These are phyloP conservation scores for Globisporangium irregulare DNA, from an alignment of 352 stramenopile species.

Conservation along the genomic window DNA sequence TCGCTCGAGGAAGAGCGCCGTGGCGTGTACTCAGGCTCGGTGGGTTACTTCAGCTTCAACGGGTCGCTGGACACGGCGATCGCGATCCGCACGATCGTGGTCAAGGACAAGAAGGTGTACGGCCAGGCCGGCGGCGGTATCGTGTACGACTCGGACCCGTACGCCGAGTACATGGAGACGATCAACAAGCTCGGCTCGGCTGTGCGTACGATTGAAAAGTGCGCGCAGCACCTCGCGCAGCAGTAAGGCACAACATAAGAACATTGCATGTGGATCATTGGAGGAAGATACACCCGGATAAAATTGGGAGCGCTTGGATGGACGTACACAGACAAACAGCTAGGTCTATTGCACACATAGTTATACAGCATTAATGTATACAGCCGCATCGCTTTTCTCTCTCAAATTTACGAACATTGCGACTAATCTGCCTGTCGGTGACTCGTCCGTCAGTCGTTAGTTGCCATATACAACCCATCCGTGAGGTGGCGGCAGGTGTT, in stretches of 20 bases:
- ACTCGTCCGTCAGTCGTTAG: background rate
- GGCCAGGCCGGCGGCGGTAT: conserved; percentile 85
- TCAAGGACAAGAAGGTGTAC: conserved; percentile 80
- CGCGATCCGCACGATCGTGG: conserved; percentile 85
- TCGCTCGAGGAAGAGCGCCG: conserved; percentile 78
- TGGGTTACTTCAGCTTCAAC: conserved; percentile 88
- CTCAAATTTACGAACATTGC: background rate
- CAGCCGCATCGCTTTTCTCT: background rate
- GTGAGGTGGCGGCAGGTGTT: background rate
- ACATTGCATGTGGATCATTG: background rate
- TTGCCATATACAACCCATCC: background rate
- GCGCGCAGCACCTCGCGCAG: conserved; percentile 40
- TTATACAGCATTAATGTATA: background rate
- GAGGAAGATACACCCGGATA: background rate
- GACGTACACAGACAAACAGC: background rate
- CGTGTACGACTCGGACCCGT: conserved; percentile 87
- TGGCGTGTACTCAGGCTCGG: conserved; percentile 82
- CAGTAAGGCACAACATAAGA: conserved; percentile 11
- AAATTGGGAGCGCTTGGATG: background rate
- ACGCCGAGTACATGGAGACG: conserved; percentile 87
- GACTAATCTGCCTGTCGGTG: background rate
- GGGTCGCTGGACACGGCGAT: conserved; percentile 87
- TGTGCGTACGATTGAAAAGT: conserved; percentile 85
- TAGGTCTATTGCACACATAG: background rate
- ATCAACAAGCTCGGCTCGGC: conserved; percentile 87